Evolutionary conservation across 2,329 filamentous ascomycete genomes (phyloP), one percentile per base, ranked within the genome.

Genomic region (Passalora sequoiae): DNA sequence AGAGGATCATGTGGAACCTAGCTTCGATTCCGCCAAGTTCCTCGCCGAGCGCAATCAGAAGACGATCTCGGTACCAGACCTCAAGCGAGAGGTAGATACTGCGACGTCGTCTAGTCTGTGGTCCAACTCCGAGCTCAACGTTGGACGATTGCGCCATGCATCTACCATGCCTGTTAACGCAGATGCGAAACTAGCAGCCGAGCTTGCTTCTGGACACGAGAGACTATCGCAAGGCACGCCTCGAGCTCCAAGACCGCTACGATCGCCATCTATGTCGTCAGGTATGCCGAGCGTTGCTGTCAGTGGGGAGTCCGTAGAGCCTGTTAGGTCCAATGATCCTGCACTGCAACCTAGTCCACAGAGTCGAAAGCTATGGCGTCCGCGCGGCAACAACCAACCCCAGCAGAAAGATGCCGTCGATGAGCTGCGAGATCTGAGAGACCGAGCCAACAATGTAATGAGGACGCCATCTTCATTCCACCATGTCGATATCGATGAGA

Each of bases 241-340:
- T 19, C 20, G 36, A 8, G 29, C 36, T 4, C 42, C 46, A 8
- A 59, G 47, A 25, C 49, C 55, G 4, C 22, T 62, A 3, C 55
- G 60, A 6, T 58, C 59, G 9, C 54, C 60, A 7, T 61, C 59
- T 4, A 55, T 61, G 33, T 52, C 57, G 6, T 54, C 54, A 0
- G 43, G 53, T 5, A 43, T 55, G 2, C 56, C 57, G 7, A 54
- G 46, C 27, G 54, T 60, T n/a, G 58, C 59, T 2, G 27, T 63
- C 13, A 53, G 61, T 39, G 59, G 50, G 13, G 48, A 56, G 10
- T 57, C 51, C 5, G 57, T 59, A 4, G 54, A 55, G 29, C 52
- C 57, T 4, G 51, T 60, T 4, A 51, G 56, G 6, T 31, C 47
- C 3, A 53, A 54, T 16, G 58, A 58, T 37, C 43, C 47, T 7